Base-by-base conservation (phyloP, 306 rosid species). In the Gastrolobium bilobum region DNA sequence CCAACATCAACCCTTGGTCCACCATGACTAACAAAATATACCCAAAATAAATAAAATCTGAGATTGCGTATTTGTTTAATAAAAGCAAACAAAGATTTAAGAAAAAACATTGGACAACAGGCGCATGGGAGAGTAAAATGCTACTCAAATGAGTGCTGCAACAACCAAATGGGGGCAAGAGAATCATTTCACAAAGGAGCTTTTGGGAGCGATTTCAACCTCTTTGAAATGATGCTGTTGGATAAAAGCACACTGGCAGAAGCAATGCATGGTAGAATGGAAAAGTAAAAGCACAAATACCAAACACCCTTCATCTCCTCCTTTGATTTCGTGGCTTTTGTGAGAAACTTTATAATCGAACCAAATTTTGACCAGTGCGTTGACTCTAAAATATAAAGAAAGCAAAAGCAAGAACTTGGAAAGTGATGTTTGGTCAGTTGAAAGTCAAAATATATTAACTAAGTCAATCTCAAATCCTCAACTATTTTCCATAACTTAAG, bases 71-170 rank as follows among this genome's bases (percentile, higher is more conserved):
- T 8, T 26, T 54, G 7, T 15, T 54, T 54, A 64, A 2, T 15
- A 42, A 2, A 40, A 20, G 43, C 13, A 29, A 8, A 20, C 10
- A 61, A 62, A 38, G 29, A 59, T 62, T 37, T n/a, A 38, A 63
- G 3, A 4, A 63, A 15, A 62, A n/a, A 35, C 13, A 5, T 63
- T 38, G 33, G 5, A 8, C 8, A 5, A 4, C 3, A 39, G 33
- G 34, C 38, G 78, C 83, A 40, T 62, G 66, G 71, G 54, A 63
- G 56, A 38, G 47, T 5, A 3, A 29, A 52, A 51, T 37, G 64
- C 14, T 13, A 11, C 58, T 39, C 57, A 61, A 79, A 52, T 81
- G 70, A 81, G 68, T 81, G 76, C 63, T 81, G 76, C 63, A 73
- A 65, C 63, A 66, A 73, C 76, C 80, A 30, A 72, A 52, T 47